Percentiles rank a stretch among this genome's conserved stretches.
Evolutionary conservation across 441 rosid genomes (phyloP).

Genomic region (Erodium chrysanthum): DNA sequence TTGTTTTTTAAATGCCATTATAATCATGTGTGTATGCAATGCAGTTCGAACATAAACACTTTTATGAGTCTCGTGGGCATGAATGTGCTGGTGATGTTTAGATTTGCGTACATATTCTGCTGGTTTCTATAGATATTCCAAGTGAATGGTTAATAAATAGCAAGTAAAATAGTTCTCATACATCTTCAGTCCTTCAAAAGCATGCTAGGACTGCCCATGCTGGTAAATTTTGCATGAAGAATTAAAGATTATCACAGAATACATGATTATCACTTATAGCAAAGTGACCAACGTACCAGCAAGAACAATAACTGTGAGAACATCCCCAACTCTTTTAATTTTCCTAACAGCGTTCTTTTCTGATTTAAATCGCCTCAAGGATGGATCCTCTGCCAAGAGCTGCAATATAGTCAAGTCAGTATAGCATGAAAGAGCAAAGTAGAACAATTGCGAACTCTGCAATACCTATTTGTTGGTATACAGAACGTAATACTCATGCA

Average conservation of each 20-base stretch:
- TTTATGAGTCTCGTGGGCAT: too few species aligned
- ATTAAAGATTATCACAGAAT: not conserved
- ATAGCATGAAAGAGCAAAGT: not conserved
- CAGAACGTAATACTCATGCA: not conserved
- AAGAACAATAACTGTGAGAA: not conserved
- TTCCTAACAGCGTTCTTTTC: not conserved
- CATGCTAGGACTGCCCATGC: too few species aligned
- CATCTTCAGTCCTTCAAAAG: too few species aligned
- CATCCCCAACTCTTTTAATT: not conserved
- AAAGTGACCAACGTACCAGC: not conserved
- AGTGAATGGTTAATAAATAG: not conserved
- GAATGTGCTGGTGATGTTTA: not conserved
- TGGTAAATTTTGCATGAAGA: not conserved
- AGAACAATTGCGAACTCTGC: not conserved
- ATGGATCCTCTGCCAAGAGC: slow-evolving; percentile 2
- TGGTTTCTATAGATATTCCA: not conserved
- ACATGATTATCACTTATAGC: not conserved
- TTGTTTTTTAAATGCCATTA: too few species aligned
- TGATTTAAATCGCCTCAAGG: not conserved
- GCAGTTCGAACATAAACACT: too few species aligned
- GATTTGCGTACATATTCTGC: not conserved
- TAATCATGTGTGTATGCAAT: too few species aligned
- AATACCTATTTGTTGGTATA: not conserved
- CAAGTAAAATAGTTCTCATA: too few species aligned
- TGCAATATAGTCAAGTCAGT: not conserved